Evolutionary conservation across 768 basidiomycete genomes (phyloP), one percentile per base, ranked within the genome.

Genomic region (Suillus variegatus): DNA sequence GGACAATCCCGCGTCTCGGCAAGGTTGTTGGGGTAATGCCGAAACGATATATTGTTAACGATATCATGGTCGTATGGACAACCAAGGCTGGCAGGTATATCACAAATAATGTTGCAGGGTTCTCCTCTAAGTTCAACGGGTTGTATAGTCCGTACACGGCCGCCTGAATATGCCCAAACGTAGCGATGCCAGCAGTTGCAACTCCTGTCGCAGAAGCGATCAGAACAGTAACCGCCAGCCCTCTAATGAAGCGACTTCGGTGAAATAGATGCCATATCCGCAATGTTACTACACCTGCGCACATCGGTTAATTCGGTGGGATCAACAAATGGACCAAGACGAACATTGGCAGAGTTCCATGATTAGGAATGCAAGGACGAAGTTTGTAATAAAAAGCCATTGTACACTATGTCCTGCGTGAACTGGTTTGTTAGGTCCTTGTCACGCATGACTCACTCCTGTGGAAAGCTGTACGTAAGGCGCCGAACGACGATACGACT

Each of bases 241-340:
- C 5, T 41, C 60, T 64, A 41, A 73, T 38, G 25, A 61, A 10
- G 2, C 14, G 52, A 25, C 44, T 58, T 13, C 44, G 60, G 16
- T 61, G 10, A 40, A 73, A 74, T 13, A 73, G 25, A 47, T 54
- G 68, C 72, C 72, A 73, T n/a, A 70, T 63, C 8, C 72, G 72
- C 25, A 65, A 57, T 13, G 63, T 66, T 51, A 73, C 60, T 22
- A 61, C 54, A 7, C 56, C 72, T 72, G 25, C 58, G 20, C 14
- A 51, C 51, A 9, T 6, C 10, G 8, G 20, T 10, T 8, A 58
- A 43, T 40, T 40, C 38, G 47, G 66, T 52, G 57, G 38, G 22
- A 36, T n/a, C 41, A 36, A 20, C 22, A 12, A 40, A 36, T n/a
- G 62, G 18, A 54, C n/a, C 32, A 38, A 2, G 49, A 58, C 60